Conservation (phyloP, 257 asterid genomes). For the Solanum virginianum region DNA sequence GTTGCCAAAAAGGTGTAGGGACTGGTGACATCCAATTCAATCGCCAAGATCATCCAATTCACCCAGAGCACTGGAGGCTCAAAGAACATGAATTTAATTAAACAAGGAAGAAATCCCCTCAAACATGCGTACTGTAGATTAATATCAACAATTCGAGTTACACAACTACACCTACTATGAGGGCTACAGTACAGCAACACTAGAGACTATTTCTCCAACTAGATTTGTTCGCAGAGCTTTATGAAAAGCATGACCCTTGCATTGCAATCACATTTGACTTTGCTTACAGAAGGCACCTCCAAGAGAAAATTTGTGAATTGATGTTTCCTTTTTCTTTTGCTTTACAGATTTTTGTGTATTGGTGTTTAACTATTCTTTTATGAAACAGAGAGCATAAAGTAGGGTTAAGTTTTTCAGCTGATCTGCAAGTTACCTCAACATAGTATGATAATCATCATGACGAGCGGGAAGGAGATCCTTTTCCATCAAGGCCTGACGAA, state of each 20-base stretch:
- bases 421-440: slow-evolving; percentile 51
- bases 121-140: neutral
- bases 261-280: neutral
- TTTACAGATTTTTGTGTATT: neutral
- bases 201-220: neutral
- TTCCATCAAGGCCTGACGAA: slow-evolving; percentile 56
- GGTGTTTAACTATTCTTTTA: neutral
- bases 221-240: neutral
- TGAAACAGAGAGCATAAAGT: neutral
- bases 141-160: neutral
- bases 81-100: neutral
- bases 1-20: neutral
- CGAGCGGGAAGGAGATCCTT: slow-evolving; percentile 62
- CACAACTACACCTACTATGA: neutral
- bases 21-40: neutral
- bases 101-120: neutral
- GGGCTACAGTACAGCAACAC: neutral
- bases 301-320: neutral
- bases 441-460: slow-evolving; percentile 80
- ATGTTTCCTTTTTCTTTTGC: neutral
- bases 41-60: neutral
- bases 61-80: neutral
- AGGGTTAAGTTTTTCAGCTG: neutral
- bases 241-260: neutral
- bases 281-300: neutral